Conservation (phyloP, 2,329 filamentous ascomycete genomes). For the Decorospora gaudefroyi region DNA sequence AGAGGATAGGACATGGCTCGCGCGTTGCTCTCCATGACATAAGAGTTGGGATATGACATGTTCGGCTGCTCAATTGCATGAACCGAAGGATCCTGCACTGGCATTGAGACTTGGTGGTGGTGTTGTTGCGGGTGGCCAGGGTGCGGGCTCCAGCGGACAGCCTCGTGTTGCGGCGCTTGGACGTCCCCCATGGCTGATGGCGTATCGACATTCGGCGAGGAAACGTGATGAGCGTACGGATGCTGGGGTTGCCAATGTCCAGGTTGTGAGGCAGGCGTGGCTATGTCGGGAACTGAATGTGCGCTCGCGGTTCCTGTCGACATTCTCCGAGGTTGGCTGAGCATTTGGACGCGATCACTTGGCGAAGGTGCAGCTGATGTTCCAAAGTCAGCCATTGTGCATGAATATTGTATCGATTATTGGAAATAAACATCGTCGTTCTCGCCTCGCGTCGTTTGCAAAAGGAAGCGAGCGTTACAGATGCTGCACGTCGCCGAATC, state of each 20-base stretch:
- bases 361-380: constrained; percentile 44
- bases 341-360: constrained; percentile 47
- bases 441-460: constrained; percentile 12
- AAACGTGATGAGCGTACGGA: constrained; percentile 38
- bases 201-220: constrained; percentile 45
- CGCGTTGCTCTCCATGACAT: constrained; percentile 46
- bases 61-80: constrained; percentile 37
- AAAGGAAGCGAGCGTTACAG: constrained; percentile 24
- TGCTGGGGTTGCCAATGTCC: constrained; percentile 47
- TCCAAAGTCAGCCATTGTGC: constrained; percentile 26
- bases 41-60: constrained; percentile 45
- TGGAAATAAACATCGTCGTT: constrained; percentile 8
- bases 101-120: constrained; percentile 42
- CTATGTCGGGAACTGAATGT: constrained; percentile 46
- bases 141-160: constrained; percentile 44
- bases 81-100: constrained; percentile 39
- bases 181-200: constrained; percentile 38
- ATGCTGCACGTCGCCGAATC: constrained; percentile 35
- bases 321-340: constrained; percentile 45
- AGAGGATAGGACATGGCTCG: constrained; percentile 48
- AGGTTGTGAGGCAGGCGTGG: constrained; percentile 44
- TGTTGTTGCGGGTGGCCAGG: constrained; percentile 40
- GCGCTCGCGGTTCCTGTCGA: constrained; percentile 47
- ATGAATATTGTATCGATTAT: constrained; percentile 26
- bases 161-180: constrained; percentile 33